Percentiles rank a stretch among this genome's conserved stretches.
Conservation (phyloP, 495 filamentous ascomycete species). For the Bacidia rubella region DNA sequence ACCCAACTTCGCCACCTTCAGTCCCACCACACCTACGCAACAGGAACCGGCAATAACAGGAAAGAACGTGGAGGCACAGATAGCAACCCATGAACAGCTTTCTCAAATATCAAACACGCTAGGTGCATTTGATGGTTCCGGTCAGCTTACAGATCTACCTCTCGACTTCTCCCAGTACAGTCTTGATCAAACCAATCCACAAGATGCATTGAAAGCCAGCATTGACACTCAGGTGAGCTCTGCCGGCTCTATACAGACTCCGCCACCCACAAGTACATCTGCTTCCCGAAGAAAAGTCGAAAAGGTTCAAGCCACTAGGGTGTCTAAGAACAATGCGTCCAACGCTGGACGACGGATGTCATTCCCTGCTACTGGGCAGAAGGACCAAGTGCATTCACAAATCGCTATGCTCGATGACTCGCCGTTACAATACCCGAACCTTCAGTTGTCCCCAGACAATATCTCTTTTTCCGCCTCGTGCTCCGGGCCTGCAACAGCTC, state of each 20-base stretch:
- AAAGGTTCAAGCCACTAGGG: conserved; percentile 22
- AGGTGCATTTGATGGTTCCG: conserved; percentile 19
- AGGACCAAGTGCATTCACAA: conserved; percentile 27
- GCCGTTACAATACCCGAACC: conserved; percentile 36
- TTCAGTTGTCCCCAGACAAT: conserved; percentile 50
- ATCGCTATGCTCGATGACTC: conserved; percentile 32
- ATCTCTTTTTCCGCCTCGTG: conserved; percentile 53
- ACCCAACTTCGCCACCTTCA: conserved; percentile 30
- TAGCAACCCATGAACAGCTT: conserved; percentile 35
- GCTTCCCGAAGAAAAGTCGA: conserved; percentile 21
- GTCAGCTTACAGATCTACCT: conserved; percentile 46
- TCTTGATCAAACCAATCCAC: neutral
- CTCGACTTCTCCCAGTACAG: conserved; percentile 5
- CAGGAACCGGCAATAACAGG: conserved; percentile 15
- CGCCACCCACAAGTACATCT: conserved; percentile 49
- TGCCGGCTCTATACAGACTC: conserved; percentile 50
- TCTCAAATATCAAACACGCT: neutral
- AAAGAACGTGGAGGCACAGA: conserved; percentile 28
- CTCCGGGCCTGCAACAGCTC: conserved; percentile 55
- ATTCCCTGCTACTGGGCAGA: conserved; percentile 15
- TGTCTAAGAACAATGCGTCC: conserved; percentile 22
- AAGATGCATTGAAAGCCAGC: conserved; percentile 25
- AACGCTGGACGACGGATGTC: conserved; percentile 12
- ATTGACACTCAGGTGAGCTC: conserved; percentile 30
- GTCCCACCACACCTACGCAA: conserved; percentile 15